phyloP scores from a whole-genome alignment of 192 early-diverging fungal species.

The Coemansia sp. region DNA sequence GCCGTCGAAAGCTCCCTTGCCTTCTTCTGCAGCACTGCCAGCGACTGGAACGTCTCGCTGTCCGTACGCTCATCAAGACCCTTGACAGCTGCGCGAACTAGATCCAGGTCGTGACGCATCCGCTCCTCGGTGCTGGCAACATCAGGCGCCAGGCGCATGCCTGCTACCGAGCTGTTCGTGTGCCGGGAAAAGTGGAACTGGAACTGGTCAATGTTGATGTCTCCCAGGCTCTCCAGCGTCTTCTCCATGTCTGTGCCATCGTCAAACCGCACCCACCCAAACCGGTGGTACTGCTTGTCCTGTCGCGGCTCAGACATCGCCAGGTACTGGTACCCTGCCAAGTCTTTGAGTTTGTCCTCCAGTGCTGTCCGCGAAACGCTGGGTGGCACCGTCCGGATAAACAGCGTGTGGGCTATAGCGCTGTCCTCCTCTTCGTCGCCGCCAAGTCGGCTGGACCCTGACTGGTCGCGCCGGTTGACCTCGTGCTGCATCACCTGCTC shows the following conservation, averaged over 20 bases:
- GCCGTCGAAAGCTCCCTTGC: constrained; percentile 32
- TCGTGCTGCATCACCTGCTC: constrained; percentile 52
- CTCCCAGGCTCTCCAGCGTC: constrained; percentile 64
- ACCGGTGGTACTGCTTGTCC: constrained; percentile 78
- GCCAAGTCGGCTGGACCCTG: constrained; percentile 22
- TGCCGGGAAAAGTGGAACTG: constrained; percentile 55
- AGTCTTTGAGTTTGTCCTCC: constrained; percentile 62
- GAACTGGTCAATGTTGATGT: constrained; percentile 57
- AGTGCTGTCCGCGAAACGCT: constrained; percentile 64
- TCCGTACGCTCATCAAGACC: constrained; percentile 47
- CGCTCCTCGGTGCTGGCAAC: constrained; percentile 68
- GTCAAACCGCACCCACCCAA: constrained; percentile 91
- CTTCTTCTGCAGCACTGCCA: constrained; percentile 34
- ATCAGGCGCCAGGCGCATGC: constrained; percentile 65
- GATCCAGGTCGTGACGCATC: constrained; percentile 73
- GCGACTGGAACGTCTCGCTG: constrained; percentile 33
- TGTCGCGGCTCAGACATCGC: constrained; percentile 84
- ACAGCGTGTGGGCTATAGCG: constrained; percentile 60
- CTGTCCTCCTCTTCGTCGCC: constrained; percentile 43
- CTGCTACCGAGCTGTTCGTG: constrained; percentile 31
- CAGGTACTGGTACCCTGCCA: constrained; percentile 81
- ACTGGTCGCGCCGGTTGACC: constrained; percentile 41
- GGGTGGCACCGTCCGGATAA: constrained; percentile 80
- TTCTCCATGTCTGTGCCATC: constrained; percentile 79
- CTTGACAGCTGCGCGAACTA: constrained; percentile 55